Evolutionary conservation across 371 early-diverging fungal genomes (phyloP).

Genomic region (Vairimorpha necatrix): DNA sequence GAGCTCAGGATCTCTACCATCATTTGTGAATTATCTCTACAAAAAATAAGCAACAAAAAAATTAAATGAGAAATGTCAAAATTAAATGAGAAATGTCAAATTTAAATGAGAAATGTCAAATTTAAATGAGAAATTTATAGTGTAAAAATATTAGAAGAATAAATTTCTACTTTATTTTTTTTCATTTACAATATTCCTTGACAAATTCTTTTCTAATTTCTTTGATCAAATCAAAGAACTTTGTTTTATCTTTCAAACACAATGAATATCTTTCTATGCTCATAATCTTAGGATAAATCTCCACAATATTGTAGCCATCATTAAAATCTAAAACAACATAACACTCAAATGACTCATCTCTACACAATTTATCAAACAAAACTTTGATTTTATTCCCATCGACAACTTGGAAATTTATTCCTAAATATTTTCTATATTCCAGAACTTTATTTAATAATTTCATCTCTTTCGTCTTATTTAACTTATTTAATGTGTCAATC

Average conservation of each 20-base stretch:
- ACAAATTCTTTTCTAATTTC: constrained; percentile 33
- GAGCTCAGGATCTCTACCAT: constrained; percentile 43
- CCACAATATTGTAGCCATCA: constrained; percentile 20
- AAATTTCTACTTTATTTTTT: too few species aligned
- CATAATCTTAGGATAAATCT: constrained; percentile 34
- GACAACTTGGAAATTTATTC: constrained; percentile 34
- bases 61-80: too few species aligned
- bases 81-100: too few species aligned
- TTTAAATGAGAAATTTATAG: too few species aligned
- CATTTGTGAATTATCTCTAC: constrained; percentile 51
- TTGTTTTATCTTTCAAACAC: constrained; percentile 10
- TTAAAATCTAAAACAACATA: constrained; percentile 37
- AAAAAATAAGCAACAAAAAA: constrained; percentile 6
- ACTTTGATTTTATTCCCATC: constrained; percentile 36
- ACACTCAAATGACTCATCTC: constrained; percentile 37
- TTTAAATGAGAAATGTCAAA: too few species aligned
- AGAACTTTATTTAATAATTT: constrained; percentile 14
- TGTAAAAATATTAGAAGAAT: too few species aligned
- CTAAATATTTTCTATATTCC: constrained; percentile 35
- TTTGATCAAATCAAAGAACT: constrained; percentile 38
- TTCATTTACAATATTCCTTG: constrained; percentile 25
- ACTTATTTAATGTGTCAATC: background rate
- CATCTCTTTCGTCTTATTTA: constrained; percentile 15
- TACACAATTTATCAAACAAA: constrained; percentile 13
- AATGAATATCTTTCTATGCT: constrained; percentile 32